A percentile compares a stretch with the other conserved stretches of the same genome.
Evolutionary conservation across 2,329 filamentous ascomycete species (phyloP).

Genomic region (Mollisia scopiformis): DNA sequence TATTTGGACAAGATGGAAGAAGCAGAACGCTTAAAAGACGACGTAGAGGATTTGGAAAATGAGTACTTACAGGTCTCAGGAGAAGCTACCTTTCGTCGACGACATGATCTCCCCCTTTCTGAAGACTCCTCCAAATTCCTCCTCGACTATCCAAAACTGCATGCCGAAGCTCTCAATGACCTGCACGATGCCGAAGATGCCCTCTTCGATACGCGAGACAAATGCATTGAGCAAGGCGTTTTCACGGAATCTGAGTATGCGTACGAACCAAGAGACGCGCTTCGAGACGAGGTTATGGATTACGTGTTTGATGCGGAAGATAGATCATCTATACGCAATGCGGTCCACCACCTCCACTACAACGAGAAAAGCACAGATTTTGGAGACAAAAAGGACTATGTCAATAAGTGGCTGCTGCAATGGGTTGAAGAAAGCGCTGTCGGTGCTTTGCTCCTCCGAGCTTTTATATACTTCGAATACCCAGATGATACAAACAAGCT

Average conservation of each 20-base stretch:
- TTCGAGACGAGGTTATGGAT: conserved; percentile 28
- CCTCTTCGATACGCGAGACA: conserved; percentile 20
- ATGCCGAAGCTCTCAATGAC: conserved; percentile 16
- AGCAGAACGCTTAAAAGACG: conserved; percentile 18
- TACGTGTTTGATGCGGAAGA: conserved; percentile 24
- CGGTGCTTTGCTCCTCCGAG: conserved; percentile 18
- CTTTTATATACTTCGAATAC: conserved; percentile 19
- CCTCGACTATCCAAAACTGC: conserved; percentile 19
- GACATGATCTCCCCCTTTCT: conserved; percentile 18
- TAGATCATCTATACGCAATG: conserved; percentile 23
- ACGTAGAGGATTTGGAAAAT: conserved; percentile 23
- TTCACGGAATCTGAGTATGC: conserved; percentile 24
- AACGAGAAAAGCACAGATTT: conserved; percentile 6
- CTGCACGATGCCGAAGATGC: conserved; percentile 23
- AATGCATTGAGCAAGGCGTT: conserved; percentile 23
- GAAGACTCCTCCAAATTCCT: conserved; percentile 20
- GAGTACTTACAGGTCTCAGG: conserved; percentile 14
- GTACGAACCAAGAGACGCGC: conserved; percentile 25
- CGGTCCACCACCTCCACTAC: conserved; percentile 8
- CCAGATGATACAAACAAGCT: conserved; percentile 8
- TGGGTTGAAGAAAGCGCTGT: conserved; percentile 26
- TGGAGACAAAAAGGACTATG: conserved; percentile 24
- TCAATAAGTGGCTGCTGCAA: conserved; percentile 29
- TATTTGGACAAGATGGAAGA: conserved; percentile 20
- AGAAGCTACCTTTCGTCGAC: conserved; percentile 19